A percentile compares a stretch with the other conserved stretches of the same genome.
phyloP scores from a whole-genome alignment of 1,139 yeast genomes.

The Lodderomyces margitis region DNA sequence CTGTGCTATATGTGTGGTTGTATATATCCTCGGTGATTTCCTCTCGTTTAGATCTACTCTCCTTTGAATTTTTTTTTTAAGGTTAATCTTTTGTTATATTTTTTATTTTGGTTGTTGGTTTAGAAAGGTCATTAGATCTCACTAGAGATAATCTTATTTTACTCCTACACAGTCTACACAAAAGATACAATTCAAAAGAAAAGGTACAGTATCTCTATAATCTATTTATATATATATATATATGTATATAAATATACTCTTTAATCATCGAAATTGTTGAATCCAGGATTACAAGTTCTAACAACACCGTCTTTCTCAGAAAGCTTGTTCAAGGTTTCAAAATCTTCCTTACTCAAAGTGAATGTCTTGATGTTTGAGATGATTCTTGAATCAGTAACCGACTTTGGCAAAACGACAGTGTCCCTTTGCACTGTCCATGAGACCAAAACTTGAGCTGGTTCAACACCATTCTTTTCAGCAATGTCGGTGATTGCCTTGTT shows the following conservation, averaged over 20 bases:
- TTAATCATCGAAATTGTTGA: slow-evolving; percentile 23
- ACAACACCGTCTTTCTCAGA: slow-evolving; percentile 28
- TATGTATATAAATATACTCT: not conserved
- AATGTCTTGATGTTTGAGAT: slow-evolving; percentile 33
- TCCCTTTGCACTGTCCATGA: slow-evolving; percentile 57
- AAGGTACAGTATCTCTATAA: not conserved
- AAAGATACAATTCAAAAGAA: too few species aligned
- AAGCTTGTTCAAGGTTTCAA: slow-evolving; percentile 31
- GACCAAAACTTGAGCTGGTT: slow-evolving; percentile 45
- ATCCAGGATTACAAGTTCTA: slow-evolving; percentile 30
- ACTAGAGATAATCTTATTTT: too few species aligned
- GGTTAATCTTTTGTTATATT: too few species aligned
- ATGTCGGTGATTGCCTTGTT: slow-evolving; percentile 39
- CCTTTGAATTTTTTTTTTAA: too few species aligned
- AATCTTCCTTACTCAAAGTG: slow-evolving; percentile 31
- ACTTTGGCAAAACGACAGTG: slow-evolving; percentile 55
- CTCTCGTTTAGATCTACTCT: too few species aligned
- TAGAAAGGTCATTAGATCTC: too few species aligned
- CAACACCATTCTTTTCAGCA: slow-evolving; percentile 43
- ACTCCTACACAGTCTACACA: too few species aligned
- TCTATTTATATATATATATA: not conserved
- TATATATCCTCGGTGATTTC: too few species aligned
- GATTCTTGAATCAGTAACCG: slow-evolving; percentile 39
- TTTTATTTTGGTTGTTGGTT: too few species aligned
- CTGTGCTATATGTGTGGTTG: too few species aligned